Evolutionary conservation across 148 eudicot species (phyloP), one percentile per base, ranked within the genome.

Genomic region (Amaranthus palmeri): DNA sequence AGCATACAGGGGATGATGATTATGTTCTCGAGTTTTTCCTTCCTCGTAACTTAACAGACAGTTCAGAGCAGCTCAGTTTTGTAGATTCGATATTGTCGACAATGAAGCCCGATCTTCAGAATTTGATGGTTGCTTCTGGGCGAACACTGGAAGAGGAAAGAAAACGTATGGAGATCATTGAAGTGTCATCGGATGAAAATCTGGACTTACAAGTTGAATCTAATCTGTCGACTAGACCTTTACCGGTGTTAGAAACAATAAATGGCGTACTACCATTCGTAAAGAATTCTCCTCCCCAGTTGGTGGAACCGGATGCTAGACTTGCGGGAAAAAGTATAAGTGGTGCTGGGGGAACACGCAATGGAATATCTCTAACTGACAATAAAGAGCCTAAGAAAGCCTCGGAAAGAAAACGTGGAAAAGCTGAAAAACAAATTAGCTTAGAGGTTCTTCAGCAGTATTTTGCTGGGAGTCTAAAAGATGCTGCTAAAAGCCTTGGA

Each of bases 11-110:
- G 18, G 78, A 87, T 72, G 99, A 91, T 79, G 93, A 92, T 67
- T 95, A 90, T 80, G 79, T 95, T 77, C 80, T 95, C 52, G 99
- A 95, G 78, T 95, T 95, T 73, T 95, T 95, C 84, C 74, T 92
- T 62, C 92, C 99, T 36, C 81, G 86, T 46, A 76, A 69, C 53
- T 67, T 84, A 12, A 76, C 59, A 58, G 84, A 87, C 76, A 67
- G 49, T 61, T 72, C 49, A 12, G 88, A 88, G 53, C 97, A 85
- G 65, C 77, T 69, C n/a, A 70, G 43, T 3, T 72, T 93, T 86
- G 69, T 92, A 80, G 88, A 87, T 68, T 78, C 88, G 25, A 67
- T 93, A 65, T 80, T 93, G 68, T 79, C 65, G 54, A 84, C 90
- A 43, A 81, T 87, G 91, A 83, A 85, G 74, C 80, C 76, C 67